These are phyloP conservation scores for Boletus rubescentipes DNA, from an alignment of 768 basidiomycete genomes.

Conservation along the genomic window DNA sequence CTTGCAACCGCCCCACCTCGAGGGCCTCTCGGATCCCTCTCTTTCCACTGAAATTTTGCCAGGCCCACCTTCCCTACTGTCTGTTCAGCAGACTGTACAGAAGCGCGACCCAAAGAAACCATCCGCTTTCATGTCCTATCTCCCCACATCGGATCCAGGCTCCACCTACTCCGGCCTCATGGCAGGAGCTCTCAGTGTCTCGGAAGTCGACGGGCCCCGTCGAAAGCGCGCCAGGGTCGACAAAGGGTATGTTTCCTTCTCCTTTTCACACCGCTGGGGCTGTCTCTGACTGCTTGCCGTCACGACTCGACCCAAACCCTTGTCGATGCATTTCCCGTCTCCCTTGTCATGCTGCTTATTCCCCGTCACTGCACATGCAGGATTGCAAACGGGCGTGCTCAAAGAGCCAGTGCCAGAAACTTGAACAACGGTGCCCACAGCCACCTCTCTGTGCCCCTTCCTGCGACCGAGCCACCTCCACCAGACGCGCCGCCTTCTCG, in stretches of 20 bases:
- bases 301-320: slow-evolving; percentile 27
- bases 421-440: slow-evolving; percentile 50
- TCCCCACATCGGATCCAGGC: slow-evolving; percentile 83
- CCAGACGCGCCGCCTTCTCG: slow-evolving; percentile 40
- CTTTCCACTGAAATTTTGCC: slow-evolving; percentile 90
- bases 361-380: slow-evolving; percentile 34
- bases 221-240: slow-evolving; percentile 72
- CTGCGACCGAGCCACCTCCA: slow-evolving; percentile 38
- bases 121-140: slow-evolving; percentile 66
- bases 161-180: slow-evolving; percentile 82
- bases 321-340: slow-evolving; percentile 22
- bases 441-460: slow-evolving; percentile 24
- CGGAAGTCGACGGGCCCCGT: slow-evolving; percentile 60
- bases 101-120: slow-evolving; percentile 84
- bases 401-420: slow-evolving; percentile 69
- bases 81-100: slow-evolving; percentile 66
- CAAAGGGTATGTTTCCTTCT: slow-evolving; percentile 58
- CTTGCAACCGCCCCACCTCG: slow-evolving; percentile 76
- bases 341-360: slow-evolving; percentile 10
- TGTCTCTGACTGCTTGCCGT: slow-evolving; percentile 25
- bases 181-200: slow-evolving; percentile 58
- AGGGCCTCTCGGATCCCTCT: slow-evolving; percentile 64
- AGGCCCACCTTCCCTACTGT: slow-evolving; percentile 75
- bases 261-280: slow-evolving; percentile 22
- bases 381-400: slow-evolving; percentile 63